These are phyloP conservation scores for Yamadazyma nakazawae DNA, from an alignment of 805 yeast genomes.

Conservation along the genomic window DNA sequence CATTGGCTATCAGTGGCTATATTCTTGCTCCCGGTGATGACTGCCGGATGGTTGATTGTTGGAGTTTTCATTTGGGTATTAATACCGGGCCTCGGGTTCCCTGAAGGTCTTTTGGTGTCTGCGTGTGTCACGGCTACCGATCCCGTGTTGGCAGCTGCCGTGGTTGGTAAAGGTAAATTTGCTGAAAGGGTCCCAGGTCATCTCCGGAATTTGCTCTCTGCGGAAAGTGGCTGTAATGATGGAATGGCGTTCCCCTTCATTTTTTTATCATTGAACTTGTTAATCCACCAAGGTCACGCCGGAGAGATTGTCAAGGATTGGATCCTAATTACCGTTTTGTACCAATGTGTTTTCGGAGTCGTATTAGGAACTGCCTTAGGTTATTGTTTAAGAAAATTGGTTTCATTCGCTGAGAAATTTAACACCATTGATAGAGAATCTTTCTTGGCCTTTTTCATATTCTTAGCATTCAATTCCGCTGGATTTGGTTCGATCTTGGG, in stretches of 20 bases:
- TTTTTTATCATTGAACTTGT: constrained; percentile 61
- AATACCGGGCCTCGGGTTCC: constrained; percentile 68
- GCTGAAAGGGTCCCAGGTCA: constrained; percentile 94
- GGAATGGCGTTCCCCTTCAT: constrained; percentile 96
- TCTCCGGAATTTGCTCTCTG: constrained; percentile 74
- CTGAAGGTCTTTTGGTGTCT: constrained; percentile 68
- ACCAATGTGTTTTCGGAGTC: constrained; percentile 80
- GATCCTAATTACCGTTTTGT: constrained; percentile 70
- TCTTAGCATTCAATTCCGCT: constrained; percentile 78
- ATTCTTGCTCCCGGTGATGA: constrained; percentile 83
- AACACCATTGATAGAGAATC: constrained; percentile 84
- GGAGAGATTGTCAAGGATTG: constrained; percentile 75
- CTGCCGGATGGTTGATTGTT: constrained; percentile 81
- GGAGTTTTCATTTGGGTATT: constrained; percentile 77
- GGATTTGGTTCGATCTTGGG: constrained; percentile 88
- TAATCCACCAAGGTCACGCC: constrained; percentile 62
- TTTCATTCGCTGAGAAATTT: constrained; percentile 67
- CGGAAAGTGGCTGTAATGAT: constrained; percentile 89
- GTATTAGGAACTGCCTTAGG: constrained; percentile 74
- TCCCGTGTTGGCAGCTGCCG: constrained; percentile 93
- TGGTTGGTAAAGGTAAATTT: constrained; percentile 90
- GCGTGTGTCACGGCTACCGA: constrained; percentile 95
- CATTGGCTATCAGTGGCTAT: constrained; percentile 78
- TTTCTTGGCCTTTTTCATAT: constrained; percentile 78
- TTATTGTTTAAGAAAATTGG: constrained; percentile 61